These are phyloP conservation scores for Geosmithia putterillii DNA, from an alignment of 2,329 filamentous ascomycete species.

Conservation along the genomic window DNA sequence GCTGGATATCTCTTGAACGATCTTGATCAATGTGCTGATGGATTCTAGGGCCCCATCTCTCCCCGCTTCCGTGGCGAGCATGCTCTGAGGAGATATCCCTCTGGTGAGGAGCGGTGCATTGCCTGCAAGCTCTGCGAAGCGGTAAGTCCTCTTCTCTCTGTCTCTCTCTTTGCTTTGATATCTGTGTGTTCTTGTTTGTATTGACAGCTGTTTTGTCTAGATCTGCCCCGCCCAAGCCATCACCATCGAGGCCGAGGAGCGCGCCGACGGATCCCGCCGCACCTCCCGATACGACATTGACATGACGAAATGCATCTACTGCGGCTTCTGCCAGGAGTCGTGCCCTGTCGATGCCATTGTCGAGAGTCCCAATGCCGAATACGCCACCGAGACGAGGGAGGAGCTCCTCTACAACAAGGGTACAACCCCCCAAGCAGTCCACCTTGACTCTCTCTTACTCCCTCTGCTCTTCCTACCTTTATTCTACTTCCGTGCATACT, in stretches of 20 bases:
- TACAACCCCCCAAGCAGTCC: no score
- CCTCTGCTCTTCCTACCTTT: no score
- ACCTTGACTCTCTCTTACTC: no score
- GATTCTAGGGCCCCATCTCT: constrained; percentile 75
- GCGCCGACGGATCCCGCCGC: constrained; percentile 85
- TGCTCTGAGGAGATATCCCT: constrained; percentile 89
- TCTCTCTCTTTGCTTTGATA: no score
- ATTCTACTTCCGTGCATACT: neutral
- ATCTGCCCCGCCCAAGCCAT: constrained; percentile 97
- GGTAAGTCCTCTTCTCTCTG: constrained; percentile 21
- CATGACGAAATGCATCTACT: constrained; percentile 99
- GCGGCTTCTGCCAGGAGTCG: constrained; percentile 96
- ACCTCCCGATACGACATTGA: constrained; percentile 98
- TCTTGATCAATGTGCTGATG: neutral
- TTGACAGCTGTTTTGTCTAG: constrained; percentile 21
- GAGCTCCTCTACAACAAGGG: constrained; percentile 95
- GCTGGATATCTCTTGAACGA: no score
- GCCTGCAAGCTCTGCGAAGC: constrained; percentile 99
- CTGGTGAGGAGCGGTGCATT: constrained; percentile 97
- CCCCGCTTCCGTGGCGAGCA: constrained; percentile 98
- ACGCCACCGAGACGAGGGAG: constrained; percentile 61
- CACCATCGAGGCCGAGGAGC: constrained; percentile 97
- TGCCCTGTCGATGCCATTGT: constrained; percentile 92
- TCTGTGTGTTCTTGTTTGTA: neutral
- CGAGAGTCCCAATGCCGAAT: constrained; percentile 51